Percentiles rank a stretch among this genome's conserved stretches.
These are phyloP conservation scores for Pseudopyrenochaeta lycopersici DNA, from an alignment of 2,329 filamentous ascomycete species.

Conservation along the genomic window DNA sequence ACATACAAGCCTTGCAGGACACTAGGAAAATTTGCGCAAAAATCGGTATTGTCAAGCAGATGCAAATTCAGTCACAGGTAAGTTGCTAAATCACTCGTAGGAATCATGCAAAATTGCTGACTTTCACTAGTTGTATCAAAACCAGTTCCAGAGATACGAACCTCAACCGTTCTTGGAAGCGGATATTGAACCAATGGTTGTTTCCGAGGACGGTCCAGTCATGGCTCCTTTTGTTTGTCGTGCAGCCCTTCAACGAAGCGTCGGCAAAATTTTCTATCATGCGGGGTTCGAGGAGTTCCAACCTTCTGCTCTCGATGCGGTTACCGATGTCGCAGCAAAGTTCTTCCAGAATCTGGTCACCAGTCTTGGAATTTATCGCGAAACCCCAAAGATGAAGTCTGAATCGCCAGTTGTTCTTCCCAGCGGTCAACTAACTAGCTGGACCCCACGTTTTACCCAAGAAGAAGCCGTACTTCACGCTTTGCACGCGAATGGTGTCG, in stretches of 20 bases:
- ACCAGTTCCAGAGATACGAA: conserved; percentile 97
- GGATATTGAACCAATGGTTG: conserved; percentile 88
- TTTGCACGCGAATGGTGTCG: conserved; percentile 82
- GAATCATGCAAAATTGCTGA: conserved; percentile 19
- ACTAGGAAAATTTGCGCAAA: conserved; percentile 95
- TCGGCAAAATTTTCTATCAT: conserved; percentile 95
- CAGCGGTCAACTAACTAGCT: conserved; percentile 51
- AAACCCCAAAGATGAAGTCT: conserved; percentile 78
- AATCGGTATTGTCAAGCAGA: conserved; percentile 97
- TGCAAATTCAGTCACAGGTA: conserved; percentile 97
- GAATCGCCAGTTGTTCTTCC: conserved; percentile 42
- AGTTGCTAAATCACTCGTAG: conserved; percentile 29
- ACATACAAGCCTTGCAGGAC: conserved; percentile 95
- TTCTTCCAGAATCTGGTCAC: conserved; percentile 87
- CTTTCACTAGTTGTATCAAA: conserved; percentile 80
- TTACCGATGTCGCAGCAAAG: conserved; percentile 87
- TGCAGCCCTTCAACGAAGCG: conserved; percentile 85
- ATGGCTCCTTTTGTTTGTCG: conserved; percentile 86
- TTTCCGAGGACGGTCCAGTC: conserved; percentile 86
- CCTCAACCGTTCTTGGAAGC: conserved; percentile 86
- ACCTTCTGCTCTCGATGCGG: conserved; percentile 87
- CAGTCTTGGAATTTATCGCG: conserved; percentile 82
- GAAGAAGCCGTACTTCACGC: conserved; percentile 91
- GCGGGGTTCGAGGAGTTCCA: conserved; percentile 97
- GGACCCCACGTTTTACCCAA: conserved; percentile 75